Base-by-base conservation (phyloP, 345 rosid genomes). In the Psidium guajava region DNA sequence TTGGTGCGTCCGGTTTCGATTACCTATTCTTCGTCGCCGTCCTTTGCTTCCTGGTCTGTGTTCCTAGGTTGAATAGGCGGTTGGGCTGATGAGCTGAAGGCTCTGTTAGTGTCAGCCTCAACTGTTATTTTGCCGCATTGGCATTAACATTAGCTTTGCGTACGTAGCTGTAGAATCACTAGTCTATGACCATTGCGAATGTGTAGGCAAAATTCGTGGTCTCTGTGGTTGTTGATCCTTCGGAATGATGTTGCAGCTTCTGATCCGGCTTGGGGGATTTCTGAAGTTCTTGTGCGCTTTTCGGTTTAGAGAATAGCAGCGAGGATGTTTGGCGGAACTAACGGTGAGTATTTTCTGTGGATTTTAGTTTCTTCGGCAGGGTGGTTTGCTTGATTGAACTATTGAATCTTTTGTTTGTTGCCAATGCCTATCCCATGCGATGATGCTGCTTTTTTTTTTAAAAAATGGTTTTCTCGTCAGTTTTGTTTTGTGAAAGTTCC, bases 261-360 rank as follows among this genome's bases (percentile, higher is more conserved):
- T 69, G 47, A 69, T 69, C 77, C 77, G 47, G 44, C 77, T 32
- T 32, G 47, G 77, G 77, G 13, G 44, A 8, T 8, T 69, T 18
- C 32, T 32, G 58, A 54, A 52, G 83, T 51, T 54, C 14, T 16
- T 28, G 27, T 54, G 24, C 58, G 12, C 28, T 22, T 58, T 14
- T 32, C 44, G 4, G 36, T 52, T 14, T 53, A 82, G 58, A 52
- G 44, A n/a, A 36, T 54, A 14, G 6, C 54, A 54, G 54, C 36
- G n/a, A 84, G 40, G 82, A 84, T 84, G 86, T 84, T 73, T 15
- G 82, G 86, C 16, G 54, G 53, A 21, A 73, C 64, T n/a, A 84
- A 36, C 82, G 82, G 86, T 84, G 77, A 84, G 86, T 40, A 51
- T 52, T 73, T 82, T 11, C 24, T 52, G 44, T 52, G 16, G 47